Percentiles rank a stretch among this genome's conserved stretches.
Evolutionary conservation across 2,329 filamentous ascomycete species (phyloP).

Genomic region (Stromatinia cepivora): DNA sequence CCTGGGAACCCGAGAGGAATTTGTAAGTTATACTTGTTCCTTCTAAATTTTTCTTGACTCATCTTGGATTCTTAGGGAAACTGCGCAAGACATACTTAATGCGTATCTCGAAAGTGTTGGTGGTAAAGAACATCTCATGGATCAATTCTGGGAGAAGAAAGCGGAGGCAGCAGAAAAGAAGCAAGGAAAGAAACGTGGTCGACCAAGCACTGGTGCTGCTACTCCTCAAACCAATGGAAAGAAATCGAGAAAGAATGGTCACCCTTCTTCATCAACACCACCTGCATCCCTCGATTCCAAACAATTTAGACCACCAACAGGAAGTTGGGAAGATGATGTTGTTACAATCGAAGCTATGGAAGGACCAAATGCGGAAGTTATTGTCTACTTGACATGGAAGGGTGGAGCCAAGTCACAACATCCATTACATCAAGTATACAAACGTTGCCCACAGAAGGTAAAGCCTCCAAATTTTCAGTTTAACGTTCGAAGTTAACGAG

Average conservation of each 20-base stretch:
- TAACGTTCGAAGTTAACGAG: constrained; percentile 22
- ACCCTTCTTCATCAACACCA: constrained; percentile 38
- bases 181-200: constrained; percentile 60
- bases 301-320: constrained; percentile 65
- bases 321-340: constrained; percentile 76
- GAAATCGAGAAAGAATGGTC: constrained; percentile 37
- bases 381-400: constrained; percentile 73
- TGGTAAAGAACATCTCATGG: constrained; percentile 59
- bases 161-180: constrained; percentile 45
- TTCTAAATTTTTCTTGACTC: constrained; percentile 22
- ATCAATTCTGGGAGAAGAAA: constrained; percentile 44
- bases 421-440: constrained; percentile 65
- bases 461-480: constrained; percentile 25
- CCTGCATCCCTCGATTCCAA: constrained; percentile 48
- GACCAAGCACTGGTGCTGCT: constrained; percentile 45
- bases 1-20: constrained; percentile 79
- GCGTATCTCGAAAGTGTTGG: constrained; percentile 65
- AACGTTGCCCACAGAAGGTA: constrained; percentile 77
- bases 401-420: constrained; percentile 74
- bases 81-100: constrained; percentile 59
- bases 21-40: constrained; percentile 48
- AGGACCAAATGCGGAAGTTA: constrained; percentile 60
- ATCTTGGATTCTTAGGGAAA: constrained; percentile 47
- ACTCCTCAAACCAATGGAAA: constrained; percentile 30
- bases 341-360: constrained; percentile 70